Base-by-base conservation (phyloP, 2,329 filamentous ascomycete genomes). In the Aspergillus alliaceus region DNA sequence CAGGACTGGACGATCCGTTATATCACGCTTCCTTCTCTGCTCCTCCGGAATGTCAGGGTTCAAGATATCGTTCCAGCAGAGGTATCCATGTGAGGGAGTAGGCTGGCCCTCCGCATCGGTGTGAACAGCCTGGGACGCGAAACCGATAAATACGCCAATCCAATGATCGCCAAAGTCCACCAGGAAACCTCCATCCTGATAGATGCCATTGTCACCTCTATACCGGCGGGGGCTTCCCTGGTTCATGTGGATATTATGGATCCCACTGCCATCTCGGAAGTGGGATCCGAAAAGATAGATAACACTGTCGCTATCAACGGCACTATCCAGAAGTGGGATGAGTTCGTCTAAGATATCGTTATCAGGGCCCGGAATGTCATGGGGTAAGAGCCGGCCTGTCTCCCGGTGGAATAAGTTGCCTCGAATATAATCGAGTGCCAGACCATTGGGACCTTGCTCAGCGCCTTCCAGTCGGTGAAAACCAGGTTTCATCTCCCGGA, bases 311-410 rank as follows among this genome's bases (percentile, higher is more conserved):
- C 61, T 12, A 1, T 51, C 24, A 12, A 66, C 52, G 1, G 61
- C 58, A 3, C 57, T 32, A 14, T 58, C 27, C 7, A 66, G 15
- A 20, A 57, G 52, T 27, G 64, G 64, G 3, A 56, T 56, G 2
- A 66, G 25, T 0, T 61, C 46, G 12, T 66, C 58, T 1, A 65
- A 46, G 67, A 83, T 44, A 72, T 77, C 64, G 80, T 56, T 66
- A 25, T 64, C 54, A 2, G 57, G 58, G 1, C 64, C 64, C 3
- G 53, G 42, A 22, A 61, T 52, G 15, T 64, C 59, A 51, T 64
- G 65, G 0, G 63, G 60, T 7, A 69, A 49, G 11, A 67, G 53
- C 9, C 60, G 44, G 8, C 64, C 63, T 18, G 37, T 49, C 6
- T 59, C 44, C n/a, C 56, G 51, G 22, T 59, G 52, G 39, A 66